Percentiles rank a stretch among this genome's conserved stretches.
phyloP scores from a whole-genome alignment of 164 flowering plant genomes.

The Vitis rupestris region DNA sequence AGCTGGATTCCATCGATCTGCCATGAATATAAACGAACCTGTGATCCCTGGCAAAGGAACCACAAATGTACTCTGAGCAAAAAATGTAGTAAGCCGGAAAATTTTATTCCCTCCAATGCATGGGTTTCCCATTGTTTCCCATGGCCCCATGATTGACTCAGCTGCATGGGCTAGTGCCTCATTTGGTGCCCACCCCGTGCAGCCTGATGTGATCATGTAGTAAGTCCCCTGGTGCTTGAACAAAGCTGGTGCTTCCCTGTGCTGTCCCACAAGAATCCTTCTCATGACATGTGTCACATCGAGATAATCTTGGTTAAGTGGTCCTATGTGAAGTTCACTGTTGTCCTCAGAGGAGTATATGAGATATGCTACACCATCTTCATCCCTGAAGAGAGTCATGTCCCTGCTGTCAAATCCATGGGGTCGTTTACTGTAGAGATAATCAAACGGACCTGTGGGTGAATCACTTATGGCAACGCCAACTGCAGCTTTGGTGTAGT shows the following conservation, averaged over 20 bases:
- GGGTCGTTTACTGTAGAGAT: conserved; percentile 77
- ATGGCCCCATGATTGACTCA: conserved; percentile 89
- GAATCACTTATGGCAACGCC: conserved; percentile 79
- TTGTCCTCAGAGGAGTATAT: conserved; percentile 91
- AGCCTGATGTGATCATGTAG: conserved; percentile 97
- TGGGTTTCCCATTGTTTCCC: conserved; percentile 95
- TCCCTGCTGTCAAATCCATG: conserved; percentile 94
- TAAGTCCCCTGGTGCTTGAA: conserved; percentile 84
- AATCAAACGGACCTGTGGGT: conserved; percentile 91
- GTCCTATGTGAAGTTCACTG: conserved; percentile 90
- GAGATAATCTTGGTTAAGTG: conserved; percentile 76
- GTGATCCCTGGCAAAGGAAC: conserved; percentile 66
- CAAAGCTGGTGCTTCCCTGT: conserved; percentile 92
- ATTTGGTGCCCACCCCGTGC: conserved; percentile 98
- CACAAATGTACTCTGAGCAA: conserved; percentile 86
- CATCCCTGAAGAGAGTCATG: conserved; percentile 94
- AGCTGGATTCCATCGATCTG: conserved; percentile 90
- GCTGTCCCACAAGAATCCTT: conserved; percentile 73
- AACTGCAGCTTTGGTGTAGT: conserved; percentile 89
- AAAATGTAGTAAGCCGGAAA: conserved; percentile 67
- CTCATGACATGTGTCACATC: conserved; percentile 58
- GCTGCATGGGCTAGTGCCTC: conserved; percentile 93
- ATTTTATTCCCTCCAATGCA: conserved; percentile 84
- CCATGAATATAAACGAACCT: conserved; percentile 78
- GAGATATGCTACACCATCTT: conserved; percentile 80